phyloP scores from a whole-genome alignment of 176 grass and related monocot species.

The Oryza longistaminata region DNA sequence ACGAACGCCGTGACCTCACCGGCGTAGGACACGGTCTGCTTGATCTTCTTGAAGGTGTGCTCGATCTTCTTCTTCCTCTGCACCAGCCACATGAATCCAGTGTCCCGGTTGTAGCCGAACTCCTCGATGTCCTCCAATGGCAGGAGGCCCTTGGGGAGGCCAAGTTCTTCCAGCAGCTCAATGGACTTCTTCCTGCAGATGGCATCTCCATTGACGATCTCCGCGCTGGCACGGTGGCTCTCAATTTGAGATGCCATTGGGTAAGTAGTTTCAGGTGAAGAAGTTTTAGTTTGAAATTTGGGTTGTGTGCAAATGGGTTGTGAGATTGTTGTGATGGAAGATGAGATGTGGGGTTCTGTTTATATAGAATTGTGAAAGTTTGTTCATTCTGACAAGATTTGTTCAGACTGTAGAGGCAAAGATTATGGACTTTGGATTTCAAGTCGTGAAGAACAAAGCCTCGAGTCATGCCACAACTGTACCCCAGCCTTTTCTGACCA shows the following conservation, averaged over 20 bases:
- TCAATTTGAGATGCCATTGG: not conserved
- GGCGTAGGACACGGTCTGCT: conserved; percentile 29
- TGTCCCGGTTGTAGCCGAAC: conserved; percentile 13
- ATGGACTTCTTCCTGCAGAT: conserved; percentile 19
- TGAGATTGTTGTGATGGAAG: no score
- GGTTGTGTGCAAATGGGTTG: no score
- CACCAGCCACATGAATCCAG: conserved; percentile 32
- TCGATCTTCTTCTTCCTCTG: conserved; percentile 40
- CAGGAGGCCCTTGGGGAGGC: conserved; percentile 40
- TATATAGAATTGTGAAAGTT: no score
- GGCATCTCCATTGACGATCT: not conserved
- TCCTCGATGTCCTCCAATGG: conserved; percentile 35
- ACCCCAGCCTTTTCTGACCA: no score
- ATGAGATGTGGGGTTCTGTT: no score
- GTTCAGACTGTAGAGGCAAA: no score
- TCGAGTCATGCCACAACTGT: no score
- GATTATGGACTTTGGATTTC: no score
- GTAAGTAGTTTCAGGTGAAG: no score
- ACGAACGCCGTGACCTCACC: not conserved
- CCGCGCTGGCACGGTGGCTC: not conserved
- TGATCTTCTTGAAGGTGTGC: conserved; percentile 48
- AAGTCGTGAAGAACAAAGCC: no score
- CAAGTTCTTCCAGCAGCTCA: conserved; percentile 21
- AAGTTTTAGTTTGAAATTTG: no score
- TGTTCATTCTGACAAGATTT: no score